Evolutionary conservation across 805 yeast genomes (phyloP).

Genomic region (Yarrowia hollandica): DNA sequence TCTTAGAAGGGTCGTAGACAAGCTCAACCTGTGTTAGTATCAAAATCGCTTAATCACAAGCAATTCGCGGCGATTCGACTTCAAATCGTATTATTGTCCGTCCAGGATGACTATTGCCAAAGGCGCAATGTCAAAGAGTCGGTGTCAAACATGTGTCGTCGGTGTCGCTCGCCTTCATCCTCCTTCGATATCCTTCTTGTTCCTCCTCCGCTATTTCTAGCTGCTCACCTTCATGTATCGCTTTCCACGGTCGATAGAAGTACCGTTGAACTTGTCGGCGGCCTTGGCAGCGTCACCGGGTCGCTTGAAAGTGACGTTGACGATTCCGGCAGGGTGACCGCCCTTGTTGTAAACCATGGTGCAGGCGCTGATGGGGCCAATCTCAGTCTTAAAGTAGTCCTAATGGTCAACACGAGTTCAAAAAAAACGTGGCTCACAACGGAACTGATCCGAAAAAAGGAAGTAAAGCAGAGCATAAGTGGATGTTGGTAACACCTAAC

Average conservation of each 20-base stretch:
- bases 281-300: slow-evolving; percentile 73
- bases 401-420: slow-evolving; percentile 40
- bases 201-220: slow-evolving; percentile 19
- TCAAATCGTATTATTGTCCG: too few relatives aligned
- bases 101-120: not conserved
- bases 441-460: slow-evolving; percentile 31
- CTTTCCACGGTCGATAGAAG: slow-evolving; percentile 88
- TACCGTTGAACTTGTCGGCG: slow-evolving; percentile 81
- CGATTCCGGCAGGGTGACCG: slow-evolving; percentile 90
- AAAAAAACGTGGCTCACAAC: not conserved
- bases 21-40: slow-evolving; percentile 54
- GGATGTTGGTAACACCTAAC: not conserved
- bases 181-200: not conserved
- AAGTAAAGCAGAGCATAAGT: slow-evolving; percentile 14
- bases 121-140: not conserved
- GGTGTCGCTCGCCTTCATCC: not conserved
- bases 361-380: slow-evolving; percentile 79
- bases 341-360: slow-evolving; percentile 76
- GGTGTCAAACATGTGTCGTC: not conserved
- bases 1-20: slow-evolving; percentile 76
- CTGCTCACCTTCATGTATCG: slow-evolving; percentile 58
- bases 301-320: slow-evolving; percentile 75
- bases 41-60: not conserved
- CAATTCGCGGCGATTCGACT: too few relatives aligned
- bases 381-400: slow-evolving; percentile 86